Percentiles rank a stretch among this genome's conserved stretches.
Evolutionary conservation across 225 moss, liverwort and hornwort genomes (phyloP).

Genomic region (Bryoerythrophyllum caledonicum): DNA sequence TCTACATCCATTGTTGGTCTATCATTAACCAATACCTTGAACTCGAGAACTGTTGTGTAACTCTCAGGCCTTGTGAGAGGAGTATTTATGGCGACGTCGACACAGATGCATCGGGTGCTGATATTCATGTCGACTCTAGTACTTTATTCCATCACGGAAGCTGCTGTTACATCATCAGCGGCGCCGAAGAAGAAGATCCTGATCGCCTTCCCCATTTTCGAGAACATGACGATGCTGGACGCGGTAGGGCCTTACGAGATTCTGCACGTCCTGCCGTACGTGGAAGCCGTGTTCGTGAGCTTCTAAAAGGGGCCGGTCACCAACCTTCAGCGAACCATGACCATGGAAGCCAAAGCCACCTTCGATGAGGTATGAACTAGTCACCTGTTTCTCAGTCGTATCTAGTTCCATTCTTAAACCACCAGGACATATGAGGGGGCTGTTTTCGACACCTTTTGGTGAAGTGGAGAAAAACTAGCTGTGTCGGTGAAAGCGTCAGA

Average conservation of each 20-base stretch:
- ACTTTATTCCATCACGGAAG: background rate
- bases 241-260: slow-evolving; percentile 57
- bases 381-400: too few species aligned
- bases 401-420: too few species aligned
- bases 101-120: background rate
- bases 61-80: background rate
- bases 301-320: slow-evolving; percentile 44
- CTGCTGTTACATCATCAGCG: background rate
- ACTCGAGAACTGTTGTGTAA: background rate
- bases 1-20: too few species aligned
- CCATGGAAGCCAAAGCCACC: slow-evolving; percentile 50
- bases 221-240: slow-evolving; percentile 52
- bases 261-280: slow-evolving; percentile 39
- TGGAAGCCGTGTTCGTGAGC: slow-evolving; percentile 56
- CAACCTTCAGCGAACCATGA: slow-evolving; percentile 29
- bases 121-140: background rate
- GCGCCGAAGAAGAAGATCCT: slow-evolving; percentile 7
- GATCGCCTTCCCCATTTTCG: slow-evolving; percentile 60
- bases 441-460: too few species aligned
- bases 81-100: background rate
- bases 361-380: slow-evolving; percentile 47
- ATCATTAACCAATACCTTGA: too few species aligned
- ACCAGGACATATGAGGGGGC: too few species aligned
- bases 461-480: too few species aligned
- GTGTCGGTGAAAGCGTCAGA: too few species aligned